phyloP scores from a whole-genome alignment of 2,329 filamentous ascomycete species.

The Cryphonectria japonica region DNA sequence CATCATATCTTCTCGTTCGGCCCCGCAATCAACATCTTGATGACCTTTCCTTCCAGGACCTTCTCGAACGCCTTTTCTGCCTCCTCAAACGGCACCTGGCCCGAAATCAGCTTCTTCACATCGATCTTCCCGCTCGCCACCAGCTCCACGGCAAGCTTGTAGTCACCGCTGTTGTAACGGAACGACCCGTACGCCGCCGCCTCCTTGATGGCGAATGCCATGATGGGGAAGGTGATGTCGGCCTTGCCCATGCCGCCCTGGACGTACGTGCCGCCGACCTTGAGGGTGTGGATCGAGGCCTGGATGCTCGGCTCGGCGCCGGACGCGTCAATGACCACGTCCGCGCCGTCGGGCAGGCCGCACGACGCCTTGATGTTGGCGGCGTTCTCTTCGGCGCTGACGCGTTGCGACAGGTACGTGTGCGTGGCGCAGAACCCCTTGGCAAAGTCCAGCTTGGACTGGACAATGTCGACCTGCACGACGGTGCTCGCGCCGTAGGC shows the following conservation, averaged over 20 bases:
- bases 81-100: constrained; percentile 75
- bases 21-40: constrained; percentile 70
- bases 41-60: constrained; percentile 80
- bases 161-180: constrained; percentile 87
- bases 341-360: constrained; percentile 68
- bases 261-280: constrained; percentile 75
- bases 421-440: constrained; percentile 72
- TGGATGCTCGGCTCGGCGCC: constrained; percentile 81
- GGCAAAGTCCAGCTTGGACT: constrained; percentile 79
- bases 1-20: constrained; percentile 59
- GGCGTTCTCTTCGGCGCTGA: constrained; percentile 74
- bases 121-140: constrained; percentile 74
- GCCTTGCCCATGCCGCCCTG: constrained; percentile 89
- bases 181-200: constrained; percentile 86
- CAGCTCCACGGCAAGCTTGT: constrained; percentile 79
- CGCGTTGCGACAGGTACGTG: constrained; percentile 65
- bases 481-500: constrained; percentile 85
- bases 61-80: constrained; percentile 87
- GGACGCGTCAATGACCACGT: constrained; percentile 79
- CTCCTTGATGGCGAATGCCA: constrained; percentile 88
- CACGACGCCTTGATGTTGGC: constrained; percentile 65
- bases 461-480: constrained; percentile 86
- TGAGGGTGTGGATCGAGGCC: constrained; percentile 70
- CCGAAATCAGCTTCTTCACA: constrained; percentile 81
- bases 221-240: constrained; percentile 90